Evolutionary conservation across 1,139 yeast species (phyloP).

Genomic region (Yamadazyma dendronema): DNA sequence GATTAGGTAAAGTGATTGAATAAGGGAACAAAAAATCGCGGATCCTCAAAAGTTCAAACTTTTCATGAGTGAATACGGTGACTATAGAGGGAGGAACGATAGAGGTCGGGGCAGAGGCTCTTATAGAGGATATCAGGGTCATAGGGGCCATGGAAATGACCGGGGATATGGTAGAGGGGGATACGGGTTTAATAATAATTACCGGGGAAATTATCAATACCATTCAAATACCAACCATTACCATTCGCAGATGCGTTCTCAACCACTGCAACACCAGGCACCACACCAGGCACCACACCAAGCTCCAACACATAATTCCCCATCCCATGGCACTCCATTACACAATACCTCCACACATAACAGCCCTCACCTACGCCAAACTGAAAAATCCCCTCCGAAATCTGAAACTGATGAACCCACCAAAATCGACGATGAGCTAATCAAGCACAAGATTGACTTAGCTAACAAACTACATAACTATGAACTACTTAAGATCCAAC

Average conservation of each 20-base stretch:
- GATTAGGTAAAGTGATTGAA: conserved; percentile 7
- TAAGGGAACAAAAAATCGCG: background rate
- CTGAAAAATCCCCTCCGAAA: background rate
- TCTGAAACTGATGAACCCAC: conserved; percentile 1
- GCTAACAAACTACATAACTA: conserved; percentile 24
- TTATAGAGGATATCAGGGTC: conserved; percentile 2
- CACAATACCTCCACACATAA: background rate
- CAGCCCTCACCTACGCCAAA: background rate
- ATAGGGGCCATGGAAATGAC: conserved; percentile 12
- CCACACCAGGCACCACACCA: background rate
- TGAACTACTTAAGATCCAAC: conserved; percentile 27
- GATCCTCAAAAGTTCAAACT: background rate
- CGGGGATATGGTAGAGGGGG: conserved; percentile 4
- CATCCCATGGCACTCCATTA: background rate
- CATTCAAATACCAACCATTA: conserved; percentile 1
- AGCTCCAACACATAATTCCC: conserved; percentile 1
- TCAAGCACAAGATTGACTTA: conserved; percentile 25
- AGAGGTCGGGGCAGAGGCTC: conserved; percentile 4
- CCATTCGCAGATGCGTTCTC: conserved; percentile 1
- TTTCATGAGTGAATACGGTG: conserved; percentile 9
- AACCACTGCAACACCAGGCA: conserved; percentile 1
- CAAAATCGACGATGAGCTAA: conserved; percentile 19
- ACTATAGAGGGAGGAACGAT: conserved; percentile 6
- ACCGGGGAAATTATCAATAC: conserved; percentile 2
- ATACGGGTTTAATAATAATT: background rate